phyloP scores from a whole-genome alignment of 164 flowering plant species.

The Brasenia schreberi region DNA sequence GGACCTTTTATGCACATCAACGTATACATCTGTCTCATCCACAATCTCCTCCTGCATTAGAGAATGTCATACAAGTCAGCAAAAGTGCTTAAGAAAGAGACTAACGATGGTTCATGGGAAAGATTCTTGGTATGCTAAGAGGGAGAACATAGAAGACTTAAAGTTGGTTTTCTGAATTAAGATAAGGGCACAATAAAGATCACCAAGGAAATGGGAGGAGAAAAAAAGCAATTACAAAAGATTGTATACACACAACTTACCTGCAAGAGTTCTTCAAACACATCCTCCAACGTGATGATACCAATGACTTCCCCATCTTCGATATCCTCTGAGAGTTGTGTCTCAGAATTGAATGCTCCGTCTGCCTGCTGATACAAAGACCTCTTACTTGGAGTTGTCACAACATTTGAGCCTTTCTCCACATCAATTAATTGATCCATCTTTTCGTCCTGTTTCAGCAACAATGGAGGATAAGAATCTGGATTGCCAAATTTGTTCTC shows the following conservation, averaged over 20 bases:
- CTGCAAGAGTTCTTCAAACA: conserved; percentile 98
- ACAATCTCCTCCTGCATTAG: conserved; percentile 75
- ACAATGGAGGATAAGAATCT: conserved; percentile 42
- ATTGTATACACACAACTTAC: conserved; percentile 16
- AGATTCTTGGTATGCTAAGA: not conserved
- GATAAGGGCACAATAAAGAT: too few species aligned
- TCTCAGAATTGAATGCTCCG: conserved; percentile 18
- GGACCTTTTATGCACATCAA: conserved; percentile 82
- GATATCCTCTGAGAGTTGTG: conserved; percentile 38
- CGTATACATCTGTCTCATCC: conserved; percentile 81
- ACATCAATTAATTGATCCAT: conserved; percentile 26
- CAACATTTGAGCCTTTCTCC: conserved; percentile 26
- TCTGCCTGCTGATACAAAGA: conserved; percentile 17
- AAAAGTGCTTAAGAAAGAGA: too few species aligned
- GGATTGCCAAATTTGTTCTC: conserved; percentile 13
- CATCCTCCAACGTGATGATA: conserved; percentile 96
- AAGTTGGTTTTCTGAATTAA: too few species aligned
- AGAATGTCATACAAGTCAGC: not conserved
- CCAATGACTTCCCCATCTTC: conserved; percentile 96
- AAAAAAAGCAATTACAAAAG: not conserved
- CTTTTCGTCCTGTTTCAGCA: conserved; percentile 33
- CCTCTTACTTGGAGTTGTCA: conserved; percentile 8
- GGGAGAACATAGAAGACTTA: not conserved
- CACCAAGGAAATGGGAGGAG: not conserved
- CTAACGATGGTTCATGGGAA: not conserved